Evolutionary conservation across 2,329 filamentous ascomycete species (phyloP).

Genomic region (Diaporthe sp.): DNA sequence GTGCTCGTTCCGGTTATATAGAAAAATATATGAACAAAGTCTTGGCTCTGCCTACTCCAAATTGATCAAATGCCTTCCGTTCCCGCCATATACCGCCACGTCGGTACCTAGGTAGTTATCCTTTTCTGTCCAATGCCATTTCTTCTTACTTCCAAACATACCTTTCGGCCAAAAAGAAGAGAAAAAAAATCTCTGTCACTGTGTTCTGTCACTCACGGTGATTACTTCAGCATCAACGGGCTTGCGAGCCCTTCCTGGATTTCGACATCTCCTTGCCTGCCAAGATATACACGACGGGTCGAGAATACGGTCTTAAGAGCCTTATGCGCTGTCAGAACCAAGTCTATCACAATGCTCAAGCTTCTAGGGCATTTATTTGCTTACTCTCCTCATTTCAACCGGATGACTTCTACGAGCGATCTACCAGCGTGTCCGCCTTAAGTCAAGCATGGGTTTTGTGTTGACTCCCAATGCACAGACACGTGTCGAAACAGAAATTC

Average conservation of each 20-base stretch:
- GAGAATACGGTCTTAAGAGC: not conserved
- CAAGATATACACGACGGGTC: not conserved
- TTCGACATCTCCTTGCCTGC: not conserved
- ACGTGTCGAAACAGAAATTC: too few relatives aligned
- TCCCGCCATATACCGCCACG: not conserved
- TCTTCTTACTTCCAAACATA: too few relatives aligned
- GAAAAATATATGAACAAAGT: not conserved
- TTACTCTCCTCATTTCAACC: not conserved
- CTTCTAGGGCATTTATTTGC: not conserved
- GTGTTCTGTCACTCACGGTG: too few relatives aligned
- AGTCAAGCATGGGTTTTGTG: not conserved
- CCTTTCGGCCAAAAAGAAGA: too few relatives aligned
- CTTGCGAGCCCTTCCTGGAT: not conserved
- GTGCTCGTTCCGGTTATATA: slow-evolving; percentile 7
- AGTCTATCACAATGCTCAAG: not conserved
- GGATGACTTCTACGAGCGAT: not conserved
- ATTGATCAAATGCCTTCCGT: slow-evolving; percentile 1
- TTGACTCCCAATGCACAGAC: too few relatives aligned
- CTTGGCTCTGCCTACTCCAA: slow-evolving; percentile 16
- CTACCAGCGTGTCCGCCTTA: not conserved
- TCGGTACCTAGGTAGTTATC: not conserved
- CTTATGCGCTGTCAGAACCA: accelerated
- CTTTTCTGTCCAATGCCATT: not conserved
- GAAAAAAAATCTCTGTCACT: too few relatives aligned
- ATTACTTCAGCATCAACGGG: too few relatives aligned